These are phyloP conservation scores for Pyrenophora seminiperda DNA, from an alignment of 2,329 filamentous ascomycete species.

Conservation along the genomic window DNA sequence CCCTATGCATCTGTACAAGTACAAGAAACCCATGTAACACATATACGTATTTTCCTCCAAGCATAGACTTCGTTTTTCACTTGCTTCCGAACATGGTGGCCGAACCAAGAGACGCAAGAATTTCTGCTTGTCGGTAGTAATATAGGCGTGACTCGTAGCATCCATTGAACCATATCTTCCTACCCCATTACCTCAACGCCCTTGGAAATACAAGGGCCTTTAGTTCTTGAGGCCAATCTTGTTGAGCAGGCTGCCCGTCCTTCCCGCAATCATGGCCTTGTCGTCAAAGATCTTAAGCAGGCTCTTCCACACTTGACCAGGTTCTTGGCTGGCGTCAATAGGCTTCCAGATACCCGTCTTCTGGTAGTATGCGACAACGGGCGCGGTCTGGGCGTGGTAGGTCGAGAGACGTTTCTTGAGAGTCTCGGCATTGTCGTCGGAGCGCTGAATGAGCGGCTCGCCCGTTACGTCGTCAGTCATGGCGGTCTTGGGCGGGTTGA, in stretches of 20 bases:
- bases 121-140: constrained; percentile 2
- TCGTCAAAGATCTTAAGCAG: constrained; percentile 82
- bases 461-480: constrained; percentile 98
- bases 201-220: constrained; percentile 1
- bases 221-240: constrained; percentile 62
- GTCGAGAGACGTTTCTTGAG: constrained; percentile 92
- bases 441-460: constrained; percentile 93
- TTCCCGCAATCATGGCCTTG: constrained; percentile 48
- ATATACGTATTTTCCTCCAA: constrained; percentile 24
- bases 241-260: constrained; percentile 54
- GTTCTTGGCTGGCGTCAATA: constrained; percentile 94
- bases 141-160: constrained; percentile 10
- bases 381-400: constrained; percentile 91
- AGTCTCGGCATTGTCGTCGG: constrained; percentile 94
- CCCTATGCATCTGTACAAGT: constrained; percentile 35
- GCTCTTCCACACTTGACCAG: constrained; percentile 93
- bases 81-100: constrained; percentile 1
- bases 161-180: constrained; percentile 5
- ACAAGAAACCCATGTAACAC: constrained; percentile 26
- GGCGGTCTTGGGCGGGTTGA: constrained; percentile 91
- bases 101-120: not conserved
- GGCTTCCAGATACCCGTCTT: constrained; percentile 96
- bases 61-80: constrained; percentile 14
- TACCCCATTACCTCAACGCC: not conserved
- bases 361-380: constrained; percentile 95